These are phyloP conservation scores for Chlamydomonas urium DNA, from an alignment of 139 green algal genomes.

Conservation along the genomic window DNA sequence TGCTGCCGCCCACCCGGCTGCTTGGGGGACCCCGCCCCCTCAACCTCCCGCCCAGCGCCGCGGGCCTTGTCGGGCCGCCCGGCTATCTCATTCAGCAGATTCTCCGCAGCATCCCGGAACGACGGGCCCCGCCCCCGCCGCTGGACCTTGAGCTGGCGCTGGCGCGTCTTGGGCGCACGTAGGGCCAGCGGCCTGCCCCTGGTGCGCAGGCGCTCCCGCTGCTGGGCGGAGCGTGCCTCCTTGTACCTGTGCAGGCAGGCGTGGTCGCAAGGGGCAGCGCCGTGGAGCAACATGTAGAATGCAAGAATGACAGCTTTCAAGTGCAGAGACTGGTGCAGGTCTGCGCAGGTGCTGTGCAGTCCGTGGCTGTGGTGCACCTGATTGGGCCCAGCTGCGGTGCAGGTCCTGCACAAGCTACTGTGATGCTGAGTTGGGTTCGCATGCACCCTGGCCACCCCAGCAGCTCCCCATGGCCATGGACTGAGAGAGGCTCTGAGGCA, in stretches of 20 bases:
- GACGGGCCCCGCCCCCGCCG: background rate
- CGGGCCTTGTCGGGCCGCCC: too few relatives aligned
- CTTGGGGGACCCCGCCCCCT: background rate
- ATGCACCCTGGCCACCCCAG: background rate
- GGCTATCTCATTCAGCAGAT: background rate
- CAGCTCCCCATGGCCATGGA: background rate
- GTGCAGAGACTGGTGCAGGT: background rate
- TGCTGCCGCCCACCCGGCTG: background rate
- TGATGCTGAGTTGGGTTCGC: background rate
- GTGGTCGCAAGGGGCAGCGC: too few relatives aligned
- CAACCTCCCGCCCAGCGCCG: background rate
- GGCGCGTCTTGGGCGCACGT: background rate
- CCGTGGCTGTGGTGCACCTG: too few relatives aligned
- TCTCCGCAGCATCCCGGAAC: background rate
- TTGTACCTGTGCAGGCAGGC: conserved; percentile 11
- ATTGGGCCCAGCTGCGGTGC: too few relatives aligned
- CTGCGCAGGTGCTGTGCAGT: background rate
- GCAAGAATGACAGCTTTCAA: background rate
- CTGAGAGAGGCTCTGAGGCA: background rate
- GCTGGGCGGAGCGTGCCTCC: background rate
- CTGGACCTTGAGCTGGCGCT: background rate
- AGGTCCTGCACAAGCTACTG: too few relatives aligned
- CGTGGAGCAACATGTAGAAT: conserved; percentile 1
- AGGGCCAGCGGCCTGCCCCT: background rate
- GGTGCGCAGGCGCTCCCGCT: background rate